These are phyloP conservation scores for Escovopsis weberi DNA, from an alignment of 2,329 filamentous ascomycete species.

Conservation along the genomic window DNA sequence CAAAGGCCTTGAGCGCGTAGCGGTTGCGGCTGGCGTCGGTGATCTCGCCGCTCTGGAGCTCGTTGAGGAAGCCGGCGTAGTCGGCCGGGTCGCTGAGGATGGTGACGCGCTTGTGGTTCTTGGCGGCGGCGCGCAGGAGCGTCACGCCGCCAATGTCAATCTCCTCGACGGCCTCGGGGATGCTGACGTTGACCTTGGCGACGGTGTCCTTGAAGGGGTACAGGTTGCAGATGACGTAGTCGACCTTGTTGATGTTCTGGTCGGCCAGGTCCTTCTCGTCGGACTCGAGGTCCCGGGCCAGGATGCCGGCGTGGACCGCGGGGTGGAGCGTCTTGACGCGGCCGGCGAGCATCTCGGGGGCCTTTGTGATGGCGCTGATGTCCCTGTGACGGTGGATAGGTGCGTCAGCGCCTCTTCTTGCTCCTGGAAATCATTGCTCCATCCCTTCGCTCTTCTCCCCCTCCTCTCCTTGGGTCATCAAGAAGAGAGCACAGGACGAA, in stretches of 20 bases:
- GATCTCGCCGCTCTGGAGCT: slow-evolving; percentile 78
- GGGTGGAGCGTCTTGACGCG: slow-evolving; percentile 85
- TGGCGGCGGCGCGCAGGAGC: slow-evolving; percentile 86
- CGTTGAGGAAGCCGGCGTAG: slow-evolving; percentile 85
- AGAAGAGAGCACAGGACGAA: too few relatives aligned
- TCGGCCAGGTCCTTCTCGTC: slow-evolving; percentile 95
- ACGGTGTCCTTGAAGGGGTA: slow-evolving; percentile 99
- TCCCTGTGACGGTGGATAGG: slow-evolving; percentile 42
- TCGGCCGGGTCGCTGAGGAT: slow-evolving; percentile 90
- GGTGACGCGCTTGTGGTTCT: slow-evolving; percentile 92
- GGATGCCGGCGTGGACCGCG: slow-evolving; percentile 78
- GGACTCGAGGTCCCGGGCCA: slow-evolving; percentile 84
- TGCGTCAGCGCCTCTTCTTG: too few relatives aligned
- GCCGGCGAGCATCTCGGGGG: slow-evolving; percentile 91
- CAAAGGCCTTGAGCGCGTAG: slow-evolving; percentile 94
- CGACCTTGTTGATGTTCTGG: slow-evolving; percentile 89
- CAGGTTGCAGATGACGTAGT: slow-evolving; percentile 95
- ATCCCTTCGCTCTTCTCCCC: too few relatives aligned
- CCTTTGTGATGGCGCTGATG: slow-evolving; percentile 91
- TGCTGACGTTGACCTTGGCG: slow-evolving; percentile 91
- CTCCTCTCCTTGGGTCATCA: too few relatives aligned
- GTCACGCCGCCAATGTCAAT: slow-evolving; percentile 98
- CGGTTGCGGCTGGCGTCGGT: slow-evolving; percentile 70
- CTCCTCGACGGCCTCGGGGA: slow-evolving; percentile 93
- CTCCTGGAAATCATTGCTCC: too few relatives aligned